These are phyloP conservation scores for Kandelia obovata DNA, from an alignment of 345 rosid species.

Conservation along the genomic window DNA sequence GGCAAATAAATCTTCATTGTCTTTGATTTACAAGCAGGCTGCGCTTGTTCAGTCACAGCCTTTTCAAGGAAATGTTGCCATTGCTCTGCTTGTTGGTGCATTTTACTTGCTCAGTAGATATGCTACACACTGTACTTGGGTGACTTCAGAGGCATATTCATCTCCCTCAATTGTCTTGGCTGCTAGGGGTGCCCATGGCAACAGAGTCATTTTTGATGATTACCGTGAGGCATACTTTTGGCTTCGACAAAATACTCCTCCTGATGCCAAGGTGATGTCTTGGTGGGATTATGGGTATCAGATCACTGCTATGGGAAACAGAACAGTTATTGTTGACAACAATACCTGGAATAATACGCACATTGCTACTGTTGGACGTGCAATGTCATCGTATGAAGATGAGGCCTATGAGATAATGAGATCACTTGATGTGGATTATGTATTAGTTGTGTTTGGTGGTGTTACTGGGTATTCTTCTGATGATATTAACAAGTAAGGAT, in stretches of 20 bases:
- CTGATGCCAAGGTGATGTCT: slow-evolving; percentile 97
- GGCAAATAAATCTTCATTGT: slow-evolving; percentile 7
- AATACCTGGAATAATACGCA: slow-evolving; percentile 99
- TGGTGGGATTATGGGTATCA: slow-evolving; percentile 99
- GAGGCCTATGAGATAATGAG: slow-evolving; percentile 95
- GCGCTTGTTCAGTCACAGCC: slow-evolving; percentile 94
- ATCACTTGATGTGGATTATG: slow-evolving; percentile 95
- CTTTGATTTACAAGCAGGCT: slow-evolving; percentile 45
- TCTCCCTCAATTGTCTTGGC: slow-evolving; percentile 98
- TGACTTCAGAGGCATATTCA: slow-evolving; percentile 98
- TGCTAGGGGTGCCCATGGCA: slow-evolving; percentile 98
- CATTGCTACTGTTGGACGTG: slow-evolving; percentile 99
- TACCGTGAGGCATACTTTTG: slow-evolving; percentile 99
- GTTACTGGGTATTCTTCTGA: slow-evolving; percentile 99
- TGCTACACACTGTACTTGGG: slow-evolving; percentile 96
- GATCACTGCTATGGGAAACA: slow-evolving; percentile 99
- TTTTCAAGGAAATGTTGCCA: slow-evolving; percentile 81
- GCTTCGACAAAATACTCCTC: slow-evolving; percentile 96
- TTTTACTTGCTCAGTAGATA: slow-evolving; percentile 89
- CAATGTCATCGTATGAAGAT: slow-evolving; percentile 96
- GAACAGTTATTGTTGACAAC: slow-evolving; percentile 97
- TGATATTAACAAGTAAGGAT: slow-evolving; percentile 92
- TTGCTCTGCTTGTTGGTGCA: slow-evolving; percentile 77
- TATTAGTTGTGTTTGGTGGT: slow-evolving; percentile 95
- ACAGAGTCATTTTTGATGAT: slow-evolving; percentile 90